phyloP scores from a whole-genome alignment of 139 green algal genomes.

The Chlorella sorokiniana region DNA sequence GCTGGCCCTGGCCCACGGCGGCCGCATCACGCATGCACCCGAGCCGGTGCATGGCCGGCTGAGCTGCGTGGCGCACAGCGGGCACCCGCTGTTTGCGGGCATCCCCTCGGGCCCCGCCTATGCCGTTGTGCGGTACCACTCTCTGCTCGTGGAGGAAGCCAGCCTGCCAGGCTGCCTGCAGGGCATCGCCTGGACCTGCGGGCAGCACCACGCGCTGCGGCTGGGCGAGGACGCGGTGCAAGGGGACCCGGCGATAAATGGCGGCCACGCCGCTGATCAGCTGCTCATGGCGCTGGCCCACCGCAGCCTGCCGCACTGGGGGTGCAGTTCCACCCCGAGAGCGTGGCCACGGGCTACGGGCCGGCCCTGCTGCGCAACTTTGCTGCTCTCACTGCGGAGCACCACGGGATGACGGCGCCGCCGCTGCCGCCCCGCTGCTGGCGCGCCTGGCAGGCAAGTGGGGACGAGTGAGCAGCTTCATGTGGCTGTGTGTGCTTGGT shows the following conservation, averaged over 20 bases:
- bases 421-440: background rate
- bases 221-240: constrained; percentile 5
- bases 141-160: constrained; percentile 76
- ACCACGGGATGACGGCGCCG: constrained; percentile 6
- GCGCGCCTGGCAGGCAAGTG: constrained; percentile 13
- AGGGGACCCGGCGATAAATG: background rate
- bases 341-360: constrained; percentile 81
- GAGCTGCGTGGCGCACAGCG: constrained; percentile 72
- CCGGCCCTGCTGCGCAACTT: constrained; percentile 89
- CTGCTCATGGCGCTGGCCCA: constrained; percentile 90
- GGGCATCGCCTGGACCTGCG: constrained; percentile 83
- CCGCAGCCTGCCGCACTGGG: constrained; percentile 75
- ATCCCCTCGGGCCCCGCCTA: constrained; percentile 71
- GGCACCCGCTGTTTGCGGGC: constrained; percentile 78
- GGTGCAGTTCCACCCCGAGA: constrained; percentile 98
- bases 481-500: background rate
- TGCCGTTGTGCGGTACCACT: constrained; percentile 91
- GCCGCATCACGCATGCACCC: constrained; percentile 61
- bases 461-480: too few species aligned
- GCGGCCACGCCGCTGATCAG: background rate
- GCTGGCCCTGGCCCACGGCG: constrained; percentile 78
- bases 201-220: constrained; percentile 54
- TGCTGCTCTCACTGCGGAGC: constrained; percentile 54
- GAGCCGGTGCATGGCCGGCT: constrained; percentile 92
- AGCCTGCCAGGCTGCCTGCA: constrained; percentile 77